Percentiles rank a stretch among this genome's conserved stretches.
Evolutionary conservation across 495 filamentous ascomycete species (phyloP).

Genomic region (Bacidia rubella): DNA sequence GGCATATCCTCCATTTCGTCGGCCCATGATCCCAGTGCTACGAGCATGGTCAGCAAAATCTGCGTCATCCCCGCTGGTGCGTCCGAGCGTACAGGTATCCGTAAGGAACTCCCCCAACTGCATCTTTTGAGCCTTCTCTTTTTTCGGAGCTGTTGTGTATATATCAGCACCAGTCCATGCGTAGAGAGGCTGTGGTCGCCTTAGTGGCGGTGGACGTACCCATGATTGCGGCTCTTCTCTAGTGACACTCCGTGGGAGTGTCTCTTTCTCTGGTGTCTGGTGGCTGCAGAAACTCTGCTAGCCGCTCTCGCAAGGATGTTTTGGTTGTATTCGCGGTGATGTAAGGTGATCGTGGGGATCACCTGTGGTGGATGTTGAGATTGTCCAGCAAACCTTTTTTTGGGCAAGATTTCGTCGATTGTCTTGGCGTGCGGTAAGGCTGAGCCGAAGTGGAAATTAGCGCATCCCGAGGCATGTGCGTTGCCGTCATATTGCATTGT

Average conservation of each 20-base stretch:
- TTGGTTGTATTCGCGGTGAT: too few relatives aligned
- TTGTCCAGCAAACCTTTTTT: background rate
- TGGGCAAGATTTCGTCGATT: background rate
- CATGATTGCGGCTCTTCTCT: conserved; percentile 61
- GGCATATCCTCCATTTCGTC: conserved; percentile 92
- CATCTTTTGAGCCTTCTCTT: conserved; percentile 88
- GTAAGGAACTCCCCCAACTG: conserved; percentile 80
- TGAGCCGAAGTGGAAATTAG: background rate
- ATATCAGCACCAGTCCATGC: conserved; percentile 22
- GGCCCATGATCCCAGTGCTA: conserved; percentile 89
- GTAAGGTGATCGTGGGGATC: too few relatives aligned
- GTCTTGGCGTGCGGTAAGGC: background rate
- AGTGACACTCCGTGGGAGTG: background rate
- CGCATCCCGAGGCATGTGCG: background rate
- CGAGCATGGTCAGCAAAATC: conserved; percentile 23
- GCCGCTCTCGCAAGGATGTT: conserved; percentile 23
- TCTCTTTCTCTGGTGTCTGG: background rate
- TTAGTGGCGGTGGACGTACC: conserved; percentile 40
- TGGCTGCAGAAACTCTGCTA: conserved; percentile 3
- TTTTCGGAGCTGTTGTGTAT: conserved; percentile 53
- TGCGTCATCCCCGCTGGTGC: conserved; percentile 13
- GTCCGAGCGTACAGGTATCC: conserved; percentile 55
- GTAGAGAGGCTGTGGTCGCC: conserved; percentile 12
- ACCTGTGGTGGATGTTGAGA: background rate
- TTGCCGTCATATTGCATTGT: background rate